Conservation (phyloP, 2,329 filamentous ascomycete genomes). For the Ceratocystis colombiana region DNA sequence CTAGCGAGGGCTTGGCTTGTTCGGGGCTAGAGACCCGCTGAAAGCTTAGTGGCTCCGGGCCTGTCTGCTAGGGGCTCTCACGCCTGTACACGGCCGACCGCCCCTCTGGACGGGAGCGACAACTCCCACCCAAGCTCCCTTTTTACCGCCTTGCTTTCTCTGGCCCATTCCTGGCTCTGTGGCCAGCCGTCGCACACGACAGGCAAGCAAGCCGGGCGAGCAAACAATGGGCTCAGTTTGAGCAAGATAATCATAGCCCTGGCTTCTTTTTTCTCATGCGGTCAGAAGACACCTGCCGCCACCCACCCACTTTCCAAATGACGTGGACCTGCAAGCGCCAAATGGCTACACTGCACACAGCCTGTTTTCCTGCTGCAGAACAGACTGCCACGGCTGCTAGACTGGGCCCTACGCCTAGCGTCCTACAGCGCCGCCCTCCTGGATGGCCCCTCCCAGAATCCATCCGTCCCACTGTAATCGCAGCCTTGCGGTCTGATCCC, state of each 20-base stretch:
- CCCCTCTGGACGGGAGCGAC: too few species aligned
- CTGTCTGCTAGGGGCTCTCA: neutral
- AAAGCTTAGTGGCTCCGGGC: neutral
- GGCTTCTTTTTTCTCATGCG: too few species aligned
- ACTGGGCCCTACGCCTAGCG: neutral
- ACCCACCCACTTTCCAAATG: too few species aligned
- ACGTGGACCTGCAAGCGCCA: too few species aligned
- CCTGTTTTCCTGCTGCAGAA: too few species aligned
- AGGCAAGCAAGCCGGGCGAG: neutral
- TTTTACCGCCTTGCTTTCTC: neutral
- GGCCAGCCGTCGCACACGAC: neutral
- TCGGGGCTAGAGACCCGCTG: too few species aligned
- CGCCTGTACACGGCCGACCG: neutral
- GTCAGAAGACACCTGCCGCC: too few species aligned
- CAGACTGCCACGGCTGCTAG: too few species aligned
- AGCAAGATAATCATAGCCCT: neutral
- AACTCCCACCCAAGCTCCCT: neutral
- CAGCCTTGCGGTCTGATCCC: slow-evolving; percentile 6
- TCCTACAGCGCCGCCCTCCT: neutral
- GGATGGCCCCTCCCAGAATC: neutral
- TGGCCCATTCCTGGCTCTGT: neutral
- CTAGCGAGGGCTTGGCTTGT: too few species aligned
- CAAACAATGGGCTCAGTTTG: neutral
- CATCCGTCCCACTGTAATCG: neutral
- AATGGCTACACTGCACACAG: too few species aligned